Percentiles rank a stretch among this genome's conserved stretches.
Conservation (phyloP, 2,329 filamentous ascomycete genomes). For the Blastomyces gilchristii region DNA sequence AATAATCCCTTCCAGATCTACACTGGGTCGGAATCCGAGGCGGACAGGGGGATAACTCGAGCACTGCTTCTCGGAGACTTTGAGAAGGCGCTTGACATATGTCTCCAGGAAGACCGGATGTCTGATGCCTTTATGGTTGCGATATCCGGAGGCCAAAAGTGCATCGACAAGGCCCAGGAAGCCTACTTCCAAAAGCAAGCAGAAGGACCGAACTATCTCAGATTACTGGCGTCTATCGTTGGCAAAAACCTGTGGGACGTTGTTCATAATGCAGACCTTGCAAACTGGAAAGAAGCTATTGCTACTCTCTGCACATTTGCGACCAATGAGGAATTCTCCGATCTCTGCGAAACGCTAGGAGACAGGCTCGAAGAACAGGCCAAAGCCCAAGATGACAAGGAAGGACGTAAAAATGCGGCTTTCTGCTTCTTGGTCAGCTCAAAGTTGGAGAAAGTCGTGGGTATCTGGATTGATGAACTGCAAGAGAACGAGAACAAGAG, state of each 20-base stretch:
- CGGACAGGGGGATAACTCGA: conserved; percentile 78
- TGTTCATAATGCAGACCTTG: conserved; percentile 87
- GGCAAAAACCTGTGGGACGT: conserved; percentile 97
- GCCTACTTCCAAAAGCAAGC: conserved; percentile 78
- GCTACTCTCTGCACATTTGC: conserved; percentile 92
- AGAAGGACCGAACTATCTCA: conserved; percentile 79
- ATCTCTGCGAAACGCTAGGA: conserved; percentile 88
- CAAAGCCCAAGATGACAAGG: conserved; percentile 44
- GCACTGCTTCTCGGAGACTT: conserved; percentile 87
- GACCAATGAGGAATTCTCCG: conserved; percentile 78
- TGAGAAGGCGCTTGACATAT: conserved; percentile 77
- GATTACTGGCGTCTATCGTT: conserved; percentile 81
- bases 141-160: conserved; percentile 86
- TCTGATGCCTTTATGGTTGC: conserved; percentile 97
- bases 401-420: conserved; percentile 70
- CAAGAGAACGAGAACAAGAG: conserved; percentile 70
- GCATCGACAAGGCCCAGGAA: conserved; percentile 86
- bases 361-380: conserved; percentile 72
- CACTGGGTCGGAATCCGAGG: conserved; percentile 67
- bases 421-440: conserved; percentile 96
- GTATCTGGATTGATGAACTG: conserved; percentile 86
- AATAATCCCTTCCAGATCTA: conserved; percentile 91
- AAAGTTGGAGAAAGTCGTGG: conserved; percentile 93
- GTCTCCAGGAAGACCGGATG: conserved; percentile 76
- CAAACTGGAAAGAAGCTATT: conserved; percentile 96